Base-by-base conservation (phyloP, 306 rosid species). In the Canavalia gladiata region DNA sequence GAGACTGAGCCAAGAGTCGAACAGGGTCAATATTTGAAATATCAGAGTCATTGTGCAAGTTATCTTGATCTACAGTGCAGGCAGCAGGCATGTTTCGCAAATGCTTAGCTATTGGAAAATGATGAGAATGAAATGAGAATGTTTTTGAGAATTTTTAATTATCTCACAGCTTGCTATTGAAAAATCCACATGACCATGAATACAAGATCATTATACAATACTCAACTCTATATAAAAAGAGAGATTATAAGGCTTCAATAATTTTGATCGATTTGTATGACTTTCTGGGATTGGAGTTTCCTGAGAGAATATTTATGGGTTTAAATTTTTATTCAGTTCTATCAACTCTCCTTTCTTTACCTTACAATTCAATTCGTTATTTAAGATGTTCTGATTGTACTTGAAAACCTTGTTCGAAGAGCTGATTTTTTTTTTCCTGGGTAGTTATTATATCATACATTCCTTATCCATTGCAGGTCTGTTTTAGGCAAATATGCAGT, bases 351-450 rank as follows among this genome's bases (percentile, higher is more conserved):
- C 33, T 67, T 66, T 12, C 50, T 43, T 57, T 28, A 66, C 47
- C 18, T 28, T 34, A 69, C 67, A 76, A 18, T 41, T 33, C 4
- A 58, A 34, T 59, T 50, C 59, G 34, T 66, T n/a, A 42, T 35
- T 41, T 28, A 82, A 57, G 81, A 74, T 68, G 78, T 34, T 30
- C 33, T 7, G 12, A 12, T 72, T 62, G 77, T 7, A 56, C 67
- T 80, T 39, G 37, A 62, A 51, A 47, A 37, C 30, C 73, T 41
- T 64, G 59, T 55, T 72, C 68, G 66, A 41, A 56, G 81, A 82
- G 39, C 35, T 35, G 46, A 46, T 56, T 54, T 33, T 50, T 49
- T 47, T 52, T 79, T 70, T 41, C 3, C 76, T 6, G 45, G 59
- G 73, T 64, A 30, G 30, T 56, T 46, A 57, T 34, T 11, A 28